Conservation (phyloP, 371 early-diverging fungal species). For the Mortierella sp. region DNA sequence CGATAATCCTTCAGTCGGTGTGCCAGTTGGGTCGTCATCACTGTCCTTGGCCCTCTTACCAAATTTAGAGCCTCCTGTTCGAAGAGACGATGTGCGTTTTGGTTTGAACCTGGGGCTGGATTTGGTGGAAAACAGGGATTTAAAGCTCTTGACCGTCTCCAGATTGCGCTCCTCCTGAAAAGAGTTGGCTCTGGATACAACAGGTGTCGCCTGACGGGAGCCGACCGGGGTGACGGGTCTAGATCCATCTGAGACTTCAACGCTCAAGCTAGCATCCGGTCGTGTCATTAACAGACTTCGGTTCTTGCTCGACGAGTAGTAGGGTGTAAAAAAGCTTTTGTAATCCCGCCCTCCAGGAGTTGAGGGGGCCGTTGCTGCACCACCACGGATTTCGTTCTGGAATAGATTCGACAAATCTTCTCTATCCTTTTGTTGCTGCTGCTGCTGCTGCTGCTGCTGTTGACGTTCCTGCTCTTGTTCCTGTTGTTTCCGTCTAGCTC, state of each 20-base stretch:
- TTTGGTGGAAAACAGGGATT: constrained; percentile 29
- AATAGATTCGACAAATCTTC: neutral
- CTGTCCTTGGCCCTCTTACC: too few relatives aligned
- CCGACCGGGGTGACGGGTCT: neutral
- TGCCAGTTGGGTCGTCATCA: neutral
- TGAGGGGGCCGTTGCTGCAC: constrained; percentile 31
- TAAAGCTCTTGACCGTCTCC: constrained; percentile 48
- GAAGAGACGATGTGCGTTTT: constrained; percentile 32
- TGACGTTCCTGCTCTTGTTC: constrained; percentile 25
- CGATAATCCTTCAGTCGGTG: neutral
- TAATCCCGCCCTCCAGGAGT: constrained; percentile 23
- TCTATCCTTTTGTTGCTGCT: constrained; percentile 23
- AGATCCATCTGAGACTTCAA: too few relatives aligned
- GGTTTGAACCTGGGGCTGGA: constrained; percentile 31
- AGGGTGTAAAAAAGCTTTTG: too few relatives aligned
- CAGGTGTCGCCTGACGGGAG: constrained; percentile 16
- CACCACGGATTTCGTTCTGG: constrained; percentile 5
- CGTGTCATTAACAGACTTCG: too few relatives aligned
- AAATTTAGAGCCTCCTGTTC: constrained; percentile 5
- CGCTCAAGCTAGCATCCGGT: too few relatives aligned
- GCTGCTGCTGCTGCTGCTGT: constrained; percentile 1
- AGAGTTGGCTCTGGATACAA: constrained; percentile 33
- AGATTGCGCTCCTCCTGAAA: constrained; percentile 39
- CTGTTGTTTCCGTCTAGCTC: constrained; percentile 25
- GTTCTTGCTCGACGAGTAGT: too few relatives aligned